Percentiles rank a stretch among this genome's conserved stretches.
phyloP scores from a whole-genome alignment of 164 flowering plant genomes.

The Berberis thunbergii region DNA sequence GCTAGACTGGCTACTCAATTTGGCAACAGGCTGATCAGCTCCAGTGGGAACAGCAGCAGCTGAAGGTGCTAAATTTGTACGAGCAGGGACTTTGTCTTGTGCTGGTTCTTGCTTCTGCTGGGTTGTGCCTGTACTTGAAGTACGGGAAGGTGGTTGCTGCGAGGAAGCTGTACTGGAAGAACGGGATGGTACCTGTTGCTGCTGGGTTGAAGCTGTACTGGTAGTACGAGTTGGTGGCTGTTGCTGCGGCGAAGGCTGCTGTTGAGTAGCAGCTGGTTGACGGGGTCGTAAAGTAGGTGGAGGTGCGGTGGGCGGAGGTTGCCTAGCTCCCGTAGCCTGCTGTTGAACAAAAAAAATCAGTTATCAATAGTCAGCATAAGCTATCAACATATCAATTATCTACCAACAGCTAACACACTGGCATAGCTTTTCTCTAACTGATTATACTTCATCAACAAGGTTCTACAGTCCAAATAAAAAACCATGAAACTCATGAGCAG shows the following conservation, averaged over 20 bases:
- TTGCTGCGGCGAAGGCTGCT: conserved; percentile 16
- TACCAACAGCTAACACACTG: no score
- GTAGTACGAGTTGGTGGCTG: conserved; percentile 44
- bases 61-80: conserved; percentile 16
- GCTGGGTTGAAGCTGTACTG: conserved; percentile 18
- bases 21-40: conserved; percentile 6
- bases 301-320: conserved; percentile 29
- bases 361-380: no score
- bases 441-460: no score
- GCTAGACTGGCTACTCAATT: conserved; percentile 15
- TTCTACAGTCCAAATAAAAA: no score
- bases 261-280: conserved; percentile 20
- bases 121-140: conserved; percentile 25
- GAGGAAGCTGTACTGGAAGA: conserved; percentile 23
- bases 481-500: no score
- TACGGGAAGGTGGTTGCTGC: conserved; percentile 21
- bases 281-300: conserved; percentile 24
- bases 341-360: conserved; percentile 17
- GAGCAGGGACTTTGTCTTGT: conserved; percentile 19
- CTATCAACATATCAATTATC: no score
- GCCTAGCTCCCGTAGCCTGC: conserved; percentile 31
- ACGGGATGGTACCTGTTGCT: conserved; percentile 25
- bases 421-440: no score
- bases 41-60: conserved; percentile 17
- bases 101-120: conserved; percentile 16